Evolutionary conservation across 352 stramenopile species (phyloP).

Genomic region (Globisporangium heterothallicum): DNA sequence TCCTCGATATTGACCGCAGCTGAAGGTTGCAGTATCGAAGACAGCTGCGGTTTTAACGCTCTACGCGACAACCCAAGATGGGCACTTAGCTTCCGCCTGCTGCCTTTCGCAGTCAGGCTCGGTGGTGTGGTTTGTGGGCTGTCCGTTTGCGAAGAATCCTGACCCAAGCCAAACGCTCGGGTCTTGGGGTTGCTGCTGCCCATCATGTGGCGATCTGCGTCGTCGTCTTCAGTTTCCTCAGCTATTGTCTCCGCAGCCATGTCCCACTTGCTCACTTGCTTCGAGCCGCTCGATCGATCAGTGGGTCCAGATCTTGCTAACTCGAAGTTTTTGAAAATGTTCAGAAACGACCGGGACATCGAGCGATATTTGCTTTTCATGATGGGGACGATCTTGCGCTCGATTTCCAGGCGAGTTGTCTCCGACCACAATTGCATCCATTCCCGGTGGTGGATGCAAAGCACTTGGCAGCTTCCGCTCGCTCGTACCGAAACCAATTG

Average conservation of each 20-base stretch:
- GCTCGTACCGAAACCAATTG: constrained; percentile 15
- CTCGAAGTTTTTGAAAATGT: constrained; percentile 29
- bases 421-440: constrained; percentile 18
- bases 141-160: neutral
- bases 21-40: neutral
- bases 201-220: no score
- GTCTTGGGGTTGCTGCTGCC: neutral
- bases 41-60: neutral
- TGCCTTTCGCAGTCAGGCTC: neutral
- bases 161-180: neutral
- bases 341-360: constrained; percentile 13
- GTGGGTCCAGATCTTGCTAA: constrained; percentile 1
- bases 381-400: constrained; percentile 16
- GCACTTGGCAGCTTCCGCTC: constrained; percentile 15
- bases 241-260: neutral
- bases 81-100: constrained; percentile 2
- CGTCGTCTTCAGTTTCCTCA: neutral
- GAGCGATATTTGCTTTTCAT: constrained; percentile 19
- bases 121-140: neutral
- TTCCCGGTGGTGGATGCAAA: constrained; percentile 12
- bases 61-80: constrained; percentile 1
- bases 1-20: neutral
- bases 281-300: neutral
- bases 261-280: neutral
- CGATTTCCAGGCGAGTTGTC: constrained; percentile 11